These are phyloP conservation scores for Pinus albicaulis DNA, from an alignment of 75 land plant species.

Conservation along the genomic window DNA sequence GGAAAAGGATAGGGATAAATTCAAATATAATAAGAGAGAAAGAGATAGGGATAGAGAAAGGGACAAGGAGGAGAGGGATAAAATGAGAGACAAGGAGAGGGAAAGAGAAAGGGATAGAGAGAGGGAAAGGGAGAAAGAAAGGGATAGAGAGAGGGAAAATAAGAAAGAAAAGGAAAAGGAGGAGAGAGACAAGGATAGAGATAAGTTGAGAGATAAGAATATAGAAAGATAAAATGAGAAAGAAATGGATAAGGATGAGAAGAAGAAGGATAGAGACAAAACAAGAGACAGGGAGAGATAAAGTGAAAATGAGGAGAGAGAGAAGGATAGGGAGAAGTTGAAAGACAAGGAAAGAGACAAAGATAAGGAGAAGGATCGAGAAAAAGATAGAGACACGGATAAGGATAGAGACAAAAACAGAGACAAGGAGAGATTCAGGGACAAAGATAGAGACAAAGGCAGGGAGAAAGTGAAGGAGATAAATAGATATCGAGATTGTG, in stretches of 20 bases:
- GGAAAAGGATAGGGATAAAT: no score
- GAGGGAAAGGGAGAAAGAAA: no score
- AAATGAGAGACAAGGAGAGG: no score
- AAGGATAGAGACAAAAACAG: constrained; percentile 14
- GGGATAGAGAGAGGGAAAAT: no score
- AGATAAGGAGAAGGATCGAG: constrained; percentile 5
- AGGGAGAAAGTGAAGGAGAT: constrained; percentile 35
- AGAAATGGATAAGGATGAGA: not conserved
- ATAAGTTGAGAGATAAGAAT: no score
- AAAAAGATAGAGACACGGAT: constrained; percentile 3
- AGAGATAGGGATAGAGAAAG: no score
- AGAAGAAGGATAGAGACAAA: not conserved
- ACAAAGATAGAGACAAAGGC: constrained; percentile 16
- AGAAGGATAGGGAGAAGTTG: constrained; percentile 9
- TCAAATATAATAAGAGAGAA: no score
- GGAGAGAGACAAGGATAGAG: no score
- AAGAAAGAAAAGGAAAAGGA: no score
- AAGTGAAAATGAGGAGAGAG: constrained; percentile 1
- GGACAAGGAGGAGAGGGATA: no score
- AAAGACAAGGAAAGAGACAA: constrained; percentile 8
- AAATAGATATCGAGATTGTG: constrained; percentile 17
- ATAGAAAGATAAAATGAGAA: constrained; percentile 11
- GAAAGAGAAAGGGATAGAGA: no score
- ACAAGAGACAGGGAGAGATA: constrained; percentile 2
- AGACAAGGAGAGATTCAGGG: constrained; percentile 20